Percentiles rank a stretch among this genome's conserved stretches.
These are phyloP conservation scores for Silene coronaria DNA, from an alignment of 179 eudicot species.

Conservation along the genomic window DNA sequence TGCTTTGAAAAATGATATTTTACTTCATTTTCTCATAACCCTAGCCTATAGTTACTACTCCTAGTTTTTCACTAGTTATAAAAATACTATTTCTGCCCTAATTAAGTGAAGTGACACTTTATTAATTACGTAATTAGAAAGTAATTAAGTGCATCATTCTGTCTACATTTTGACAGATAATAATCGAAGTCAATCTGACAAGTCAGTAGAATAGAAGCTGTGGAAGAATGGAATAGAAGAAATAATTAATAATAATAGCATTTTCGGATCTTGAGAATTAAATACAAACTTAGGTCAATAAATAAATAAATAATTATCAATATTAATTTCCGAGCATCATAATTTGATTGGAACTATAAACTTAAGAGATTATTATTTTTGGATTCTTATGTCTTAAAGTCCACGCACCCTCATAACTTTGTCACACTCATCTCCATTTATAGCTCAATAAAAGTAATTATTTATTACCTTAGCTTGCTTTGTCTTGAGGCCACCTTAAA, in stretches of 20 bases:
- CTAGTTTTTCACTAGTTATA: no score
- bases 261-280: constrained; percentile 50
- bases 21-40: no score
- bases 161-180: constrained; percentile 8
- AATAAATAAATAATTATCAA: constrained; percentile 19
- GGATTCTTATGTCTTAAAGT: constrained; percentile 30
- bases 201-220: constrained; percentile 88
- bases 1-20: no score
- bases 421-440: constrained; percentile 15
- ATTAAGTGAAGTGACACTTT: constrained; percentile 8
- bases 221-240: constrained; percentile 69
- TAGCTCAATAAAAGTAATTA: constrained; percentile 8
- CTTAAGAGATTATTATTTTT: constrained; percentile 17
- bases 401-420: constrained; percentile 20
- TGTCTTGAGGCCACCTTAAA: constrained; percentile 41
- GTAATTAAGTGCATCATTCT: constrained; percentile 4
- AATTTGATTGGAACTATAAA: constrained; percentile 19
- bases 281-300: constrained; percentile 1
- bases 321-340: constrained; percentile 34
- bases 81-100: not conserved
- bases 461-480: constrained; percentile 23
- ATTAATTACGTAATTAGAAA: constrained; percentile 1
- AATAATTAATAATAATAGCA: constrained; percentile 19
- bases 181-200: constrained; percentile 53
- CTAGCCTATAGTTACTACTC: no score